Conservation (phyloP, 2,329 filamentous ascomycete genomes). For the Beauveria sp. region DNA sequence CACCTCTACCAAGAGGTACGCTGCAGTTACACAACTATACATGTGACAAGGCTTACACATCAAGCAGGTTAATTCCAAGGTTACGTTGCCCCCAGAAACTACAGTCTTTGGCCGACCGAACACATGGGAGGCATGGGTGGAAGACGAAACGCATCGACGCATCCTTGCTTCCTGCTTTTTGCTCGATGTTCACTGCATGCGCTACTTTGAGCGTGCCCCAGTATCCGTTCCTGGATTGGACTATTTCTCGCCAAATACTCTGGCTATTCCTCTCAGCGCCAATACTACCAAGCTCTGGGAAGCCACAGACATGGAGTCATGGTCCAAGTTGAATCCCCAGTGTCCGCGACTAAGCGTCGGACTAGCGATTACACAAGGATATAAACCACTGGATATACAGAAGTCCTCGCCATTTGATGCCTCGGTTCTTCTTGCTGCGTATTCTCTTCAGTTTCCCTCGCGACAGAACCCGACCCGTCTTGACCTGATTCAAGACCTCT, state of each 20-base stretch:
- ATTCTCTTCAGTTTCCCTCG: slow-evolving; percentile 30
- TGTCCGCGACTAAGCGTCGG: slow-evolving; percentile 19
- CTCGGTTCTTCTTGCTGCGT: slow-evolving; percentile 31
- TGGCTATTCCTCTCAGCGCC: slow-evolving; percentile 40
- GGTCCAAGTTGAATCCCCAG: slow-evolving; percentile 32
- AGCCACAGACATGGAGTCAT: slow-evolving; percentile 35
- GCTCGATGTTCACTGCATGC: slow-evolving; percentile 47
- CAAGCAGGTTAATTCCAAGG: not conserved
- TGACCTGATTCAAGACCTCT: slow-evolving; percentile 18
- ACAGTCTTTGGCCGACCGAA: not conserved
- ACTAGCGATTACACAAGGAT: slow-evolving; percentile 24
- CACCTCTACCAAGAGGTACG: slow-evolving; percentile 48
- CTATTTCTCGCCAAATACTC: slow-evolving; percentile 24
- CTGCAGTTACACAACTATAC: slow-evolving; percentile 15
- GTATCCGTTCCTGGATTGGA: slow-evolving; percentile 28
- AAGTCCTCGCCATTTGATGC: slow-evolving; percentile 31
- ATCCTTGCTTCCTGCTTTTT: slow-evolving; percentile 53
- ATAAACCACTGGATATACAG: slow-evolving; percentile 29
- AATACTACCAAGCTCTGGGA: slow-evolving; percentile 41
- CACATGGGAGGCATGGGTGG: slow-evolving; percentile 42
- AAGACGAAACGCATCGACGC: slow-evolving; percentile 43
- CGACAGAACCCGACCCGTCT: slow-evolving; percentile 22
- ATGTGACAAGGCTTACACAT: not conserved
- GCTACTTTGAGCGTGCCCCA: slow-evolving; percentile 44
- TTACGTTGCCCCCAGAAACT: not conserved